Percentiles rank a stretch among this genome's conserved stretches.
phyloP scores from a whole-genome alignment of 257 asterid genomes.

The Solanum pennellii region DNA sequence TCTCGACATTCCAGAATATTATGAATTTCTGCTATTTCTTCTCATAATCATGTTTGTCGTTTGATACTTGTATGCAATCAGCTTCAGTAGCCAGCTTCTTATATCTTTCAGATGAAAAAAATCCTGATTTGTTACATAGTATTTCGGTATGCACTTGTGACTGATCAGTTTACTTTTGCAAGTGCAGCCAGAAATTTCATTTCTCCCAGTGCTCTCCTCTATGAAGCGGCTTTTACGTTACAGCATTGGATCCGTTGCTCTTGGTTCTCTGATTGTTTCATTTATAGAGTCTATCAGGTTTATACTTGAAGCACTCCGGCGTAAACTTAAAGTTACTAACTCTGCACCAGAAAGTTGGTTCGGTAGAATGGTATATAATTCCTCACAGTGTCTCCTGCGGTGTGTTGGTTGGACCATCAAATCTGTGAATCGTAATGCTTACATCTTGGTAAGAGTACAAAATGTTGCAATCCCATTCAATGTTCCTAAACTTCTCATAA shows the following conservation, averaged over 20 bases:
- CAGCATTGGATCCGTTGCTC: constrained; percentile 81
- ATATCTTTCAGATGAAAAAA: background rate
- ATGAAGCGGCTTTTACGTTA: constrained; percentile 88
- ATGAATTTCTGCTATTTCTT: background rate
- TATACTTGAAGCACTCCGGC: constrained; percentile 84
- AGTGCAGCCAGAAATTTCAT: constrained; percentile 72
- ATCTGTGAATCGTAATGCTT: constrained; percentile 89
- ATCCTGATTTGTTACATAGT: background rate
- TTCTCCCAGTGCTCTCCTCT: constrained; percentile 88
- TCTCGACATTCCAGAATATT: background rate
- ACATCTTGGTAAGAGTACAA: constrained; percentile 69
- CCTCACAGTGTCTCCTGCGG: constrained; percentile 53
- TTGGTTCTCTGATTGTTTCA: constrained; percentile 78
- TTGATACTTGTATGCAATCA: background rate
- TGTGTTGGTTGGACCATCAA: constrained; percentile 68
- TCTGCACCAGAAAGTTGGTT: constrained; percentile 54
- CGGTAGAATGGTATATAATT: constrained; percentile 41
- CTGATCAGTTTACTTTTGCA: background rate
- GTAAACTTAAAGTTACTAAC: constrained; percentile 60
- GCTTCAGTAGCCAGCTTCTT: background rate
- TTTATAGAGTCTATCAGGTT: constrained; percentile 72
- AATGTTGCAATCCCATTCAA: background rate
- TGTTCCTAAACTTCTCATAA: background rate
- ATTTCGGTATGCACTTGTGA: background rate
- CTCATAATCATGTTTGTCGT: background rate